phyloP scores from a whole-genome alignment of 228 moss, liverwort and hornwort species.

The Sphagnum fallax region DNA sequence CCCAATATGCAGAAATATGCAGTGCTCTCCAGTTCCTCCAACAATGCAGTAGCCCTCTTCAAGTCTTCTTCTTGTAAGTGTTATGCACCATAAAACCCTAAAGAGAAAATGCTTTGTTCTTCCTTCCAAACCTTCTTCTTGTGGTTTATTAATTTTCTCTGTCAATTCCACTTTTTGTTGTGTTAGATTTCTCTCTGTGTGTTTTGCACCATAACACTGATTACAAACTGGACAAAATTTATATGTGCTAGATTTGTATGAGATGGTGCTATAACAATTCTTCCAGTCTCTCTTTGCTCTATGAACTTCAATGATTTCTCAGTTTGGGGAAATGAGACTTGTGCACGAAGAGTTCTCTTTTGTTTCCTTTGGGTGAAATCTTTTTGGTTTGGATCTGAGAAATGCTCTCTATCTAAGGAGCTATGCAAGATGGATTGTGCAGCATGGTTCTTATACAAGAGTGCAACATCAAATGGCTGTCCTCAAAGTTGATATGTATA shows the following conservation, averaged over 20 bases:
- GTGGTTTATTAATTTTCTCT: not conserved
- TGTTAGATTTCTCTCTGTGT: not conserved
- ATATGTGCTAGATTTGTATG: slow-evolving; percentile 12
- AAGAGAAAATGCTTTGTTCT: too few species aligned
- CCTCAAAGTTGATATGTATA: too few species aligned
- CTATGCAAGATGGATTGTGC: not conserved
- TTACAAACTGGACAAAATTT: slow-evolving; percentile 15
- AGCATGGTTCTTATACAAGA: slow-evolving; percentile 3
- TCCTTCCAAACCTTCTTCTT: too few species aligned
- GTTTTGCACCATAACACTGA: slow-evolving; percentile 14
- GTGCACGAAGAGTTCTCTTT: not conserved
- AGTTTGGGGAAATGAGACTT: not conserved
- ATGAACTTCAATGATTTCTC: not conserved
- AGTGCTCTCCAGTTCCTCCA: not conserved
- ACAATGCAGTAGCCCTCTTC: not conserved
- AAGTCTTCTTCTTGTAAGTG: not conserved
- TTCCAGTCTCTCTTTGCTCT: slow-evolving; percentile 1
- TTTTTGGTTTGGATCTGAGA: too few species aligned
- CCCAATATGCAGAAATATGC: not conserved
- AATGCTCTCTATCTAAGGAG: slow-evolving; percentile 1
- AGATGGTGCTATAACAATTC: slow-evolving; percentile 10
- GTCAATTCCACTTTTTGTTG: not conserved
- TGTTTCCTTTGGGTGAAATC: too few species aligned
- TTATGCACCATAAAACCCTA: not conserved
- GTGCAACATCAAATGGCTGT: not conserved